A percentile compares a stretch with the other conserved stretches of the same genome.
Evolutionary conservation across 1,139 yeast species (phyloP).

Genomic region (Blastobotrys capitulatus): DNA sequence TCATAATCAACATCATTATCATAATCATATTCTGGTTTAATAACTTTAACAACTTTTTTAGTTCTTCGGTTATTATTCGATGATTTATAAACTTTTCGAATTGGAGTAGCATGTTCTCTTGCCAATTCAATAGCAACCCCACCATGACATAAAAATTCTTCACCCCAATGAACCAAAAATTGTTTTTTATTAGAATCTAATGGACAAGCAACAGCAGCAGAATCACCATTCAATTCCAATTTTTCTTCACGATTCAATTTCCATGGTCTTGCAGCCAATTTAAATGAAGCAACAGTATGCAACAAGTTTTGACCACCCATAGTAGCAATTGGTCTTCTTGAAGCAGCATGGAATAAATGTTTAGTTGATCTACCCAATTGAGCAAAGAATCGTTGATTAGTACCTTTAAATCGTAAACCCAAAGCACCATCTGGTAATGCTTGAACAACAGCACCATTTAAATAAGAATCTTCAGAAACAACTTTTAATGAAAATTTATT

Average conservation of each 20-base stretch:
- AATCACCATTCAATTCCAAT: conserved; percentile 5
- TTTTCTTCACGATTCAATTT: background rate
- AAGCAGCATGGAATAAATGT: conserved; percentile 7
- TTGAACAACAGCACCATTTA: conserved; percentile 72
- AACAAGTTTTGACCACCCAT: conserved; percentile 8
- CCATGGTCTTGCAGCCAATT: conserved; percentile 11
- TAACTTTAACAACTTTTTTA: background rate
- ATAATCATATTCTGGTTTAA: background rate
- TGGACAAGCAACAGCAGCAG: conserved; percentile 12
- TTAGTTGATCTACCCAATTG: conserved; percentile 4
- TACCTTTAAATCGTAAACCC: conserved; percentile 3
- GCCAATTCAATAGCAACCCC: conserved; percentile 43
- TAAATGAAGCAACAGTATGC: conserved; percentile 6
- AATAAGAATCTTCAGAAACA: conserved; percentile 72
- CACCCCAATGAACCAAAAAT: conserved; percentile 44
- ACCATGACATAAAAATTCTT: conserved; percentile 82
- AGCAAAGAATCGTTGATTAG: background rate
- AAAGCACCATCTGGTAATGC: conserved; percentile 10
- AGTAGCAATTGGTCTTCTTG: conserved; percentile 6
- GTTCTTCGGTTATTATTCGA: background rate
- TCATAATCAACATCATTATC: background rate
- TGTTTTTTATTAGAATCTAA: conserved; percentile 3
- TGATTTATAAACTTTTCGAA: background rate
- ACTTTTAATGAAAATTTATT: conserved; percentile 45
- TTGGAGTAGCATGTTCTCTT: conserved; percentile 42